These are phyloP conservation scores for Podospora sp. DNA, from an alignment of 495 filamentous ascomycete species.

Conservation along the genomic window DNA sequence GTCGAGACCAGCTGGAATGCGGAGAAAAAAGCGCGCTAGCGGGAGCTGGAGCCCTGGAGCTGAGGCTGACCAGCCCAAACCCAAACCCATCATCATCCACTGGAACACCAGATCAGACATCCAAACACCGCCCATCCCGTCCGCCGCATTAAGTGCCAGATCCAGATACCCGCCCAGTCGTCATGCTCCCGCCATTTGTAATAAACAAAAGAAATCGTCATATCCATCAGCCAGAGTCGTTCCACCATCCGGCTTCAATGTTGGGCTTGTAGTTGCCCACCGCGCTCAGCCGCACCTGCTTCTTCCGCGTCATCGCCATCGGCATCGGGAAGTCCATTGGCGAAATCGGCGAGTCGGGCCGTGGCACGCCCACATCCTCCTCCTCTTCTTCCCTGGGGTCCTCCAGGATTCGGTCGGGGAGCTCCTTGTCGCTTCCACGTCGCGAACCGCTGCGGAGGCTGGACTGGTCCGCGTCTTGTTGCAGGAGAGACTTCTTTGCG, in stretches of 20 bases:
- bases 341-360: constrained; percentile 44
- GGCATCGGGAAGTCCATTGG: constrained; percentile 33
- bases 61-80: constrained; percentile 3
- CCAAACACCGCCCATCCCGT: not conserved
- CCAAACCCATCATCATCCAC: not conserved
- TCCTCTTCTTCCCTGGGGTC: constrained; percentile 29
- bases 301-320: constrained; percentile 45
- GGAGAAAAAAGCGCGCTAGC: constrained; percentile 7
- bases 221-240: constrained; percentile 37
- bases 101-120: not conserved
- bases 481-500: not conserved
- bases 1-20: not conserved
- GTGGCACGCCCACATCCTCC: constrained; percentile 31
- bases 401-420: constrained; percentile 29
- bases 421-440: constrained; percentile 17
- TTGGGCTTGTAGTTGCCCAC: constrained; percentile 41
- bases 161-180: constrained; percentile 1
- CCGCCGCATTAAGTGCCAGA: not conserved
- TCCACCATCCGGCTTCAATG: constrained; percentile 46
- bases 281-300: constrained; percentile 49
- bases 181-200: no score
- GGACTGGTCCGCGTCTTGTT: constrained; percentile 15
- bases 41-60: no score
- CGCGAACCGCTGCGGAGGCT: constrained; percentile 14
- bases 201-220: constrained; percentile 5